Evolutionary conservation across 2,329 filamentous ascomycete species (phyloP), one percentile per base, ranked within the genome.

Genomic region (Diaporthe caulivora): DNA sequence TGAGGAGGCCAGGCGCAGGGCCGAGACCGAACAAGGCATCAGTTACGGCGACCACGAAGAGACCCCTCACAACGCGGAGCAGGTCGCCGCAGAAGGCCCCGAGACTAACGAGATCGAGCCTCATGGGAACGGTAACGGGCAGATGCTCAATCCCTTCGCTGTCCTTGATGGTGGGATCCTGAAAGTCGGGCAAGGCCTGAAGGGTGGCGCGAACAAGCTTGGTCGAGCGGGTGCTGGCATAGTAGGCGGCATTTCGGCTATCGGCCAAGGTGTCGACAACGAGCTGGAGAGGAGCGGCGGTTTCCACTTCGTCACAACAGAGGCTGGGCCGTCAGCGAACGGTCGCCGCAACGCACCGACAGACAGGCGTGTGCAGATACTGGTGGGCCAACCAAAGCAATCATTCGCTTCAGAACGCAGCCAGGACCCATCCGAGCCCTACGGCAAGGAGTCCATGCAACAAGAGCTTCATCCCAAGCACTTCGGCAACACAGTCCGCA

Each of bases 281-380:
- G 86, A 86, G 15, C 78, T 92, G 26, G 88, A 88, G 70, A 87
- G 86, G 6, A 90, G 87, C 0, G 89, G 90, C 73, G 89, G 89
- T 0, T 91, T 91, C 75, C 83, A 77, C 74, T 81, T 79, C 72
- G 81, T 81, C 26, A 69, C 6, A n/a, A 67, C 17, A 18, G 49
- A 75, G 71, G 78, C 72, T 49, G 79, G 75, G 31, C 77, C 72
- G 42, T 76, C 76, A 51, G 72, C 78, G 24, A 72, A 70, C 26
- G 80, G 80, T 24, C 76, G 77, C n/a, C 71, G 47, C 10, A 37
- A 51, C 57, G 17, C 15, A 24, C 37, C 64, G 1, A 57, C 53
- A 62, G 51, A 58, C 40, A 81, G 77, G 51, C 83, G 76, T 31
- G 75, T 81, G 13, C 81, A 79, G 31, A 74, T 82, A 9, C 78